phyloP scores from a whole-genome alignment of 352 stramenopile species.

The Blastocystis sp. region DNA sequence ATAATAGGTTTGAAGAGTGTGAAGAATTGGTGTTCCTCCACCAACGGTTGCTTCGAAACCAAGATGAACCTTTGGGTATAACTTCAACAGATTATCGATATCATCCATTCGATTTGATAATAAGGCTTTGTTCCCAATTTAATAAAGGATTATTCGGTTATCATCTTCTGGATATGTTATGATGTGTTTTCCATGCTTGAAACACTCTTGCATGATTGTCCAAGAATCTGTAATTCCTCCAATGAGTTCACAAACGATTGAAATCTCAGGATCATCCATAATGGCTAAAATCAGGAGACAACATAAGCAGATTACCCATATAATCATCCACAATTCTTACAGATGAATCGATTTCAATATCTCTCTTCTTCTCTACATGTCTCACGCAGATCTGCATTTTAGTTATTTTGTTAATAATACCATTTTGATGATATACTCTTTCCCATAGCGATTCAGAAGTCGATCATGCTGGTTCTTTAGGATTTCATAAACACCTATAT shows the following conservation, averaged over 20 bases:
- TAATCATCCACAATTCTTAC: background rate
- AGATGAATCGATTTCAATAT: background rate
- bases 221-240: background rate
- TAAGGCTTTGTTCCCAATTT: background rate
- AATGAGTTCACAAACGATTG: background rate
- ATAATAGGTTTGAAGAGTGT: slow-evolving; percentile 12
- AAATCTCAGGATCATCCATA: background rate
- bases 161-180: background rate
- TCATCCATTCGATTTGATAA: background rate
- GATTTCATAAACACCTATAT: slow-evolving; percentile 5
- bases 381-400: background rate
- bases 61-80: background rate
- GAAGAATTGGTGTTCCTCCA: slow-evolving; percentile 1
- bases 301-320: background rate
- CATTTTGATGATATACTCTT: background rate
- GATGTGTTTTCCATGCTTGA: background rate
- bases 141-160: background rate
- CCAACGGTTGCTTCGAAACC: slow-evolving; percentile 13
- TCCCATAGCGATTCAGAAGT: background rate
- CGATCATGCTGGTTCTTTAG: background rate
- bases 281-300: background rate
- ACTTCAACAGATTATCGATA: background rate
- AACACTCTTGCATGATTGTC: slow-evolving; percentile 24
- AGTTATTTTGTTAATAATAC: background rate
- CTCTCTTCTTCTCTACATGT: background rate